phyloP scores from a whole-genome alignment of 1,284 basidiomycete species.

The Agaricales sp. region DNA sequence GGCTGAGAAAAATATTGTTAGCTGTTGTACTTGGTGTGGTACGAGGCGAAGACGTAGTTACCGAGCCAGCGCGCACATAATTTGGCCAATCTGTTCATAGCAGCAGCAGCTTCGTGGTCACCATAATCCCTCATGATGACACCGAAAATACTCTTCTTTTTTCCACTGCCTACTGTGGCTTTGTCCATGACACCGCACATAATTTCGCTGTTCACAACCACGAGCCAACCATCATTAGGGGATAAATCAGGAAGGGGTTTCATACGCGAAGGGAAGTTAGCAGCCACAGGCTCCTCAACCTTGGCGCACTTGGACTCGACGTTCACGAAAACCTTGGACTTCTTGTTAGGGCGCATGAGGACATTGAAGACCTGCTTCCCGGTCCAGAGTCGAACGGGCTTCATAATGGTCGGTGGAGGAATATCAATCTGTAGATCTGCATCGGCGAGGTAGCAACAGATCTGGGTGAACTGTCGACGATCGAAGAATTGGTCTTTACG shows the following conservation, averaged over 20 bases:
- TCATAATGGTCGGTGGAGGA: conserved; percentile 91
- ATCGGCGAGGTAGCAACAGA: conserved; percentile 92
- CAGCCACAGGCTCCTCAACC: conserved; percentile 70
- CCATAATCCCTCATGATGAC: conserved; percentile 98
- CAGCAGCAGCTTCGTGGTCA: conserved; percentile 85
- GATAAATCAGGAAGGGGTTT: conserved; percentile 75
- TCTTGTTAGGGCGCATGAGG: conserved; percentile 90
- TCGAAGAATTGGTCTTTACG: conserved; percentile 91
- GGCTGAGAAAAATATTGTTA: conserved; percentile 36
- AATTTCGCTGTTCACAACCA: conserved; percentile 96
- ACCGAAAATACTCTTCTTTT: conserved; percentile 99
- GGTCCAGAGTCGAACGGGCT: conserved; percentile 92
- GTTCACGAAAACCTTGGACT: conserved; percentile 82
- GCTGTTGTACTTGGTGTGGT: not conserved
- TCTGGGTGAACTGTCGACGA: conserved; percentile 91
- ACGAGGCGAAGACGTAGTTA: conserved; percentile 25
- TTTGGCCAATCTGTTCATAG: conserved; percentile 96
- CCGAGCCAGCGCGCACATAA: conserved; percentile 91
- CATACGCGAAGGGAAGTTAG: conserved; percentile 48
- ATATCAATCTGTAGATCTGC: conserved; percentile 90
- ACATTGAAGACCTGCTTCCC: conserved; percentile 98
- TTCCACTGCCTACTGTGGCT: conserved; percentile 94
- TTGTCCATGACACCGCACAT: conserved; percentile 99
- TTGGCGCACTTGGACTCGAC: conserved; percentile 96
- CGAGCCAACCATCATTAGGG: conserved; percentile 97